These are phyloP conservation scores for Russula dissimulans DNA, from an alignment of 768 basidiomycete species.

Conservation along the genomic window DNA sequence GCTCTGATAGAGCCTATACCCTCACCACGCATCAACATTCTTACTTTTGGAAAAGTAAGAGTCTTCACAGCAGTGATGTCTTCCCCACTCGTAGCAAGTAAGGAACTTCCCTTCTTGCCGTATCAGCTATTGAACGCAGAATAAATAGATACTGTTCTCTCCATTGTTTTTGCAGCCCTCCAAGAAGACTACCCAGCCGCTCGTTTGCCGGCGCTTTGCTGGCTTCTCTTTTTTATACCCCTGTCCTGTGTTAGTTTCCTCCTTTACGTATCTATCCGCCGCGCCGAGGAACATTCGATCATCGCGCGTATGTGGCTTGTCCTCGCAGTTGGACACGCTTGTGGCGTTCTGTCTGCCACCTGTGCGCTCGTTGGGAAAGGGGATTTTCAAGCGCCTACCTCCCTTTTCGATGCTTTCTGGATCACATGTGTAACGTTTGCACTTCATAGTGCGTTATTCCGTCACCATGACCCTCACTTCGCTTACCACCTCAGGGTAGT, in stretches of 20 bases:
- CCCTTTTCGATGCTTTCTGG: slow-evolving; percentile 13
- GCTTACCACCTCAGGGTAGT: slow-evolving; percentile 5
- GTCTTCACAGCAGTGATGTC: slow-evolving; percentile 9
- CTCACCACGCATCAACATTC: not conserved
- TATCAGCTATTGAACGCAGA: not conserved
- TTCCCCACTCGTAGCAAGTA: slow-evolving; percentile 5
- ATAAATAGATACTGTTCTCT: slow-evolving; percentile 9
- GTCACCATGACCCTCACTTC: not conserved
- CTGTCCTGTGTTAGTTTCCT: slow-evolving; percentile 10
- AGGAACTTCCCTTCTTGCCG: not conserved
- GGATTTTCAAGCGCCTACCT: slow-evolving; percentile 15
- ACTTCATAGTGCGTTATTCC: slow-evolving; percentile 9
- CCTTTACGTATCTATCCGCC: slow-evolving; percentile 11
- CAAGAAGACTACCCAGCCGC: slow-evolving; percentile 10
- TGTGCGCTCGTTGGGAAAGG: slow-evolving; percentile 13
- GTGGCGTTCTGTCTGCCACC: slow-evolving; percentile 2
- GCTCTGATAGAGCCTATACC: slow-evolving; percentile 14
- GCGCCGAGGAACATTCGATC: slow-evolving; percentile 4
- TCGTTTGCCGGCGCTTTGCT: slow-evolving; percentile 13
- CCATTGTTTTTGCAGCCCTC: slow-evolving; percentile 7
- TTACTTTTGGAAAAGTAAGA: not conserved
- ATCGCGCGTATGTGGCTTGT: slow-evolving; percentile 13
- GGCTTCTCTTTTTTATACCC: slow-evolving; percentile 16
- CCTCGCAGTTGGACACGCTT: slow-evolving; percentile 12
- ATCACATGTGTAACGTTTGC: slow-evolving; percentile 11